Base-by-base conservation (phyloP, 176 grass and related monocot species). In the Aegilops umbellulata region DNA sequence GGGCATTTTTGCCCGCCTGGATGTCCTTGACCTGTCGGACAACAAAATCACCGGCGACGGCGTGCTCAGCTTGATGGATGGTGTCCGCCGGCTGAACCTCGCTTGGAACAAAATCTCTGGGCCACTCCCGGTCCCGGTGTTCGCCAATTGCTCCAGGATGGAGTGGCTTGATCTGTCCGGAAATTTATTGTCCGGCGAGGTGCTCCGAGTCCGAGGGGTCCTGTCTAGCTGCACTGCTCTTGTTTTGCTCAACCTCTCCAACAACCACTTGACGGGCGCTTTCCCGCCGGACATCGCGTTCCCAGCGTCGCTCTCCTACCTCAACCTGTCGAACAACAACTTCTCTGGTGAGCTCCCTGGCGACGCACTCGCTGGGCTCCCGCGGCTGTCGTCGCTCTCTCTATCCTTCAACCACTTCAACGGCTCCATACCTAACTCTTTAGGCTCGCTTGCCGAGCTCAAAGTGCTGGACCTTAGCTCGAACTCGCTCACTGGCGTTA, bases 391-490 rank as follows among this genome's bases (percentile, higher is more conserved):
- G 16, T 22, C 5, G 38, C 86, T 94, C 14, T 87, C 90, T 70
- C 31, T 94, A 22, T 62, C 83, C 11, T 87, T 91, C 78, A 94
- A 91, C 30, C 57, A 68, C 87, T 91, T 94, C 74, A 82, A 22
- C 31, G 92, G 89, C 22, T 23, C 58, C 22, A 7, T 94, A n/a
- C 49, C 76, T 7, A 70, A 66, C 47, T 79, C 89, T 16, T 38
- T 94, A 74, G 76, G 70, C 30, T 23, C 36, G 9, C 60, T 87
- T 63, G 19, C 89, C 12, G 39, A 30, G 13, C 75, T 94, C 1
- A 77, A 74, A 32, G 39, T 82, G 25, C 82, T 94, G 55, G 86
- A 94, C 68, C 89, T 94, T 32, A 89, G 89, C 41, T 91, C 89
- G 8, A 25, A 34, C 80, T 12, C 6, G 2, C 1, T 82, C 60